Evolutionary conservation across 768 basidiomycete genomes (phyloP).

Genomic region (Boletus subparvulus): DNA sequence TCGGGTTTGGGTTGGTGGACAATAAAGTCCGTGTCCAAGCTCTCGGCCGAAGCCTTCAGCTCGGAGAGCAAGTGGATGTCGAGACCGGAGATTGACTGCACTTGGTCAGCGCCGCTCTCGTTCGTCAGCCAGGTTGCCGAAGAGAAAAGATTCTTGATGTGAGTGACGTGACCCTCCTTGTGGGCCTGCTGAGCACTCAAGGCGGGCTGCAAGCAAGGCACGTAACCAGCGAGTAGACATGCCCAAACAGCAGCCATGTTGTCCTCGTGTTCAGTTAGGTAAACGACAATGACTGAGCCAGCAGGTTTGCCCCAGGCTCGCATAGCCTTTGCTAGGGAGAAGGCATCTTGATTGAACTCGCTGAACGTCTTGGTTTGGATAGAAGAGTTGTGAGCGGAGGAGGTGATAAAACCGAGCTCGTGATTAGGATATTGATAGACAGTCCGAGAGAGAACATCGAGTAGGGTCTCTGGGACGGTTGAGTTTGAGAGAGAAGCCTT

Average conservation of each 20-base stretch:
- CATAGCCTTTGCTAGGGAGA: conserved; percentile 23
- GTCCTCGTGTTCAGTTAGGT: conserved; percentile 34
- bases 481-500: conserved; percentile 13
- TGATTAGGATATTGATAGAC: conserved; percentile 23
- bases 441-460: conserved; percentile 24
- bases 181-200: conserved; percentile 35
- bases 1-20: conserved; percentile 23
- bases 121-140: conserved; percentile 34
- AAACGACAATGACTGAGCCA: conserved; percentile 28
- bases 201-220: conserved; percentile 34
- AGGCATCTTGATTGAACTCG: conserved; percentile 16
- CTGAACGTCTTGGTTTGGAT: conserved; percentile 27
- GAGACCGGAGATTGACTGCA: conserved; percentile 24
- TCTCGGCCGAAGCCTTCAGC: conserved; percentile 17
- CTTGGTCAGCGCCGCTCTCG: conserved; percentile 27
- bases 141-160: conserved; percentile 30
- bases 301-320: conserved; percentile 24
- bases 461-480: conserved; percentile 17
- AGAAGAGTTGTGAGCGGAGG: conserved; percentile 31
- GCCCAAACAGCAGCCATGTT: conserved; percentile 35
- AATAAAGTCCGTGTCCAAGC: conserved; percentile 11
- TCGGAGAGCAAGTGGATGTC: conserved; percentile 27
- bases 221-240: conserved; percentile 29
- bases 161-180: conserved; percentile 29
- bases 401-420: conserved; percentile 29